phyloP scores from a whole-genome alignment of 129 eudicot species.

The Sambucus nigra region DNA sequence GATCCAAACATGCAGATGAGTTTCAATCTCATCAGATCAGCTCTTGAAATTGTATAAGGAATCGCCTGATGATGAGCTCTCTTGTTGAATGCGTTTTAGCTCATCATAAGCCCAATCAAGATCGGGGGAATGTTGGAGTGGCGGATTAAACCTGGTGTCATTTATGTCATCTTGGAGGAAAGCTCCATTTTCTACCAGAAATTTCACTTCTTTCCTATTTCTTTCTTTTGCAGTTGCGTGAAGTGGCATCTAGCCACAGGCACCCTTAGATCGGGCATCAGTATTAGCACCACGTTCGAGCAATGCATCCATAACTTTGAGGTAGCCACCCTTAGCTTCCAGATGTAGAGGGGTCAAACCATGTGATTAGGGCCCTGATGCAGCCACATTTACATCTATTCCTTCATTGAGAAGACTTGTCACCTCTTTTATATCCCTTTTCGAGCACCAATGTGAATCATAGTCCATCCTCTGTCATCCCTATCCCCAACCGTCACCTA shows the following conservation, averaged over 20 bases:
- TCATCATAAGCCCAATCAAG: slow-evolving; percentile 98
- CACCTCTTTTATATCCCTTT: slow-evolving; percentile 78
- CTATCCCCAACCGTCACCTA: slow-evolving; percentile 24
- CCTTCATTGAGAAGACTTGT: slow-evolving; percentile 64
- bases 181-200: slow-evolving; percentile 80
- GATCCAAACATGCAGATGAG: too few species aligned
- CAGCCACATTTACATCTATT: slow-evolving; percentile 73
- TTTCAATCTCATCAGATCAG: too few species aligned
- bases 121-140: slow-evolving; percentile 84
- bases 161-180: slow-evolving; percentile 79
- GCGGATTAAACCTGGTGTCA: slow-evolving; percentile 91
- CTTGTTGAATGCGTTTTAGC: slow-evolving; percentile 61
- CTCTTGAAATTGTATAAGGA: slow-evolving; percentile 56
- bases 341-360: slow-evolving; percentile 98
- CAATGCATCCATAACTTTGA: slow-evolving; percentile 81
- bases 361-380: slow-evolving; percentile 74
- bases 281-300: slow-evolving; percentile 94
- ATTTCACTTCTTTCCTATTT: slow-evolving; percentile 64
- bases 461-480: slow-evolving; percentile 93
- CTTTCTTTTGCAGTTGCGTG: slow-evolving; percentile 93
- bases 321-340: slow-evolving; percentile 94
- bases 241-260: slow-evolving; percentile 99
- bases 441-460: slow-evolving; percentile 67
- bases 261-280: slow-evolving; percentile 95
- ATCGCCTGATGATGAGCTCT: slow-evolving; percentile 53